Percentiles rank a stretch among this genome's conserved stretches.
Evolutionary conservation across 164 flowering plant species (phyloP).

Genomic region (Tetracentron sinense): DNA sequence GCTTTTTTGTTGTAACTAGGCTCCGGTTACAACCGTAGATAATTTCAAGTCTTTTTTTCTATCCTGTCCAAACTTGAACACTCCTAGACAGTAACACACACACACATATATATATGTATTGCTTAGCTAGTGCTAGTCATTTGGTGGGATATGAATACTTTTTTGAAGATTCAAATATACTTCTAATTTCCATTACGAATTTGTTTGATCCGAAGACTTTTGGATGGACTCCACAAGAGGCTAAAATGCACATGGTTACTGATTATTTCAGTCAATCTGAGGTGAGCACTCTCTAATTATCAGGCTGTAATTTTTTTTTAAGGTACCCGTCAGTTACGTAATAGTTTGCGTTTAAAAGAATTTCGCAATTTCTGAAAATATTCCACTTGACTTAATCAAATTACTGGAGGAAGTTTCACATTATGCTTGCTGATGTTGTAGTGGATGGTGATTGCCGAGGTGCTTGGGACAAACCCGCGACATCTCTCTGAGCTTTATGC

Average conservation of each 20-base stretch:
- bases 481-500: constrained; percentile 89
- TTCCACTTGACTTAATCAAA: background rate
- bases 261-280: constrained; percentile 79
- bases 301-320: background rate
- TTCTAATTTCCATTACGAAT: constrained; percentile 12
- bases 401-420: constrained; percentile 5
- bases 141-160: background rate
- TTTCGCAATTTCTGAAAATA: background rate
- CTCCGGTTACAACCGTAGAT: too few species aligned
- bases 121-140: background rate
- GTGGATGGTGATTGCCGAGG: constrained; percentile 72
- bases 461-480: constrained; percentile 76
- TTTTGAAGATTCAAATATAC: background rate
- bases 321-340: background rate
- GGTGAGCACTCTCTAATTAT: constrained; percentile 38
- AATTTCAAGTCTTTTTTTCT: too few species aligned
- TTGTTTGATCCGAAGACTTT: constrained; percentile 47
- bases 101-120: background rate
- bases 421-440: constrained; percentile 31
- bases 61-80: background rate
- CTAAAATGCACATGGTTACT: constrained; percentile 81
- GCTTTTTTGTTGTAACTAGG: too few species aligned
- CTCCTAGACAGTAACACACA: background rate
- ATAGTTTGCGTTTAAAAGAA: background rate
- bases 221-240: constrained; percentile 89